Base-by-base conservation (phyloP, 495 filamentous ascomycete species). In the Hypoxylon subgilvum region DNA sequence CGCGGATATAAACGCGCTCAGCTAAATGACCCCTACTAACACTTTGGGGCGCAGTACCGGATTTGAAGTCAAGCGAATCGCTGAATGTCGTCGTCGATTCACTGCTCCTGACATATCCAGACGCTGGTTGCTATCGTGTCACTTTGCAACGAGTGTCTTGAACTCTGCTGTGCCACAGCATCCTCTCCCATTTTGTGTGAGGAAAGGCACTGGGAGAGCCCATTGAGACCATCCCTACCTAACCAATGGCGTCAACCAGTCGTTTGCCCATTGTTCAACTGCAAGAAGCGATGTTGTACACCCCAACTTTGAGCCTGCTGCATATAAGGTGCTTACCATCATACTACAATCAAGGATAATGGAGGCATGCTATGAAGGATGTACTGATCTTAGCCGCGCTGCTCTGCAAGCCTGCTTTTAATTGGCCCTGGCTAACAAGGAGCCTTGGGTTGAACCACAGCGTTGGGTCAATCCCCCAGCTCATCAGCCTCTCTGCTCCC, bases 381-480 rank as follows among this genome's bases (percentile, higher is more conserved):
- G n/a, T n/a, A n/a, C 7, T 58, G 38, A 8, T 12, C 35, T 55
- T 64, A 58, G 39, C 61, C 61, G 61, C 54, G 61, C 49, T 46
- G 43, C 17, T 42, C 35, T 47, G 10, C 23, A 12, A 4, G 12
- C 36, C 27, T 19, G 1, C 4, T 3, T 23, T 35, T 57, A 35
- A 61, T 64, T 64, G 63, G 60, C 28, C 21, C 23, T 30, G 57
- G 21, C 39, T 3, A 18, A 52, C 43, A 64, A 36, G 59, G 59
- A 30, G 51, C 12, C 13, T 18, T 44, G 14, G 23, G 44, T 41
- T 55, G 49, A 67, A 64, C 63, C 67, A 51, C 6, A 51, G 27
- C 40, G 21, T 60, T 42, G 67, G 67, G 67, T 56, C 57, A 44
- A 49, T 44, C 36, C 51, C 40, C 18, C n/a, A n/a, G n/a, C n/a